phyloP scores from a whole-genome alignment of 1,284 basidiomycete species.

The Leccinum fallax region DNA sequence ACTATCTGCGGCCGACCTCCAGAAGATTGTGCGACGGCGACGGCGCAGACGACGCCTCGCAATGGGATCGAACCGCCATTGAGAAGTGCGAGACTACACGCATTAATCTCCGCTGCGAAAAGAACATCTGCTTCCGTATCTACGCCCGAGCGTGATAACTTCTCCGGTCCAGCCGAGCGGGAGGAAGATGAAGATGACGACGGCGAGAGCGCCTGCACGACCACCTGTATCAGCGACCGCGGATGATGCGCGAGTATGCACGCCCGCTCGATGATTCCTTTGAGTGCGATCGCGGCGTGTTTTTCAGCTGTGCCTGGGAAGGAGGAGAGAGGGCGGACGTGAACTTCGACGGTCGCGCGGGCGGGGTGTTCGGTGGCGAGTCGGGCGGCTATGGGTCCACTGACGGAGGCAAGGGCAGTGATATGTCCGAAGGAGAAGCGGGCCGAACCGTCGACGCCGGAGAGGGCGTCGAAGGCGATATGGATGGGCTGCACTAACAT shows the following conservation, averaged over 20 bases:
- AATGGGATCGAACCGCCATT: conserved; percentile 70
- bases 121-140: conserved; percentile 29
- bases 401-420: conserved; percentile 62
- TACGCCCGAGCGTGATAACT: background rate
- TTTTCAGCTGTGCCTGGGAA: conserved; percentile 70
- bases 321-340: conserved; percentile 64
- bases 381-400: conserved; percentile 76
- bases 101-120: conserved; percentile 67
- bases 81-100: conserved; percentile 63
- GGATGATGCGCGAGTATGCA: conserved; percentile 66
- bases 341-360: conserved; percentile 72
- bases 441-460: conserved; percentile 37
- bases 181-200: background rate
- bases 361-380: conserved; percentile 65
- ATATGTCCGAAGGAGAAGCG: conserved; percentile 39
- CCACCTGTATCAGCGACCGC: conserved; percentile 68
- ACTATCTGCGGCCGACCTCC: conserved; percentile 38
- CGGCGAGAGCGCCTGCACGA: conserved; percentile 56
- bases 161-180: background rate
- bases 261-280: conserved; percentile 56
- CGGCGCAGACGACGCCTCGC: conserved; percentile 68
- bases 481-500: conserved; percentile 13
- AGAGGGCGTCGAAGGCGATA: conserved; percentile 33
- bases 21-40: conserved; percentile 50
- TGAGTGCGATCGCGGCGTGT: conserved; percentile 52